These are phyloP conservation scores for Capillidium heterosporum DNA, from an alignment of 371 early-diverging fungal genomes.

Conservation along the genomic window DNA sequence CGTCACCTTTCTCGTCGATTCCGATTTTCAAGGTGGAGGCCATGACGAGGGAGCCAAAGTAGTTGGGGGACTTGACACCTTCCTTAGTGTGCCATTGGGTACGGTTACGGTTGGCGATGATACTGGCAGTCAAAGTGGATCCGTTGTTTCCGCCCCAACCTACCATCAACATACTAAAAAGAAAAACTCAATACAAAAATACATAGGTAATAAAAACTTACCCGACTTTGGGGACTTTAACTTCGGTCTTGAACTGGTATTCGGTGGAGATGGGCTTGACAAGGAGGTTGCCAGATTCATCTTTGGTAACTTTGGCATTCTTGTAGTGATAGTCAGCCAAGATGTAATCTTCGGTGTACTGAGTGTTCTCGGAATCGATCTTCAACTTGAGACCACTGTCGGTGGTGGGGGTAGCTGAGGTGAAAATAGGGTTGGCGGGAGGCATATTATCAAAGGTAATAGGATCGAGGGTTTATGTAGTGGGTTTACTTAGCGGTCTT, in stretches of 20 bases:
- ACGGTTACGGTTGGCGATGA: slow-evolving; percentile 75
- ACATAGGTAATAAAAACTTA: slow-evolving; percentile 16
- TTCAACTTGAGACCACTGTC: slow-evolving; percentile 38
- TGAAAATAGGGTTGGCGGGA: slow-evolving; percentile 12
- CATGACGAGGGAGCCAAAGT: slow-evolving; percentile 89
- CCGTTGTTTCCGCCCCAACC: slow-evolving; percentile 99
- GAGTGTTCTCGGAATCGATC: slow-evolving; percentile 71
- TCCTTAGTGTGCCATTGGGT: slow-evolving; percentile 82
- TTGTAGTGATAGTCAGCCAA: slow-evolving; percentile 69
- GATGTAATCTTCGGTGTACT: slow-evolving; percentile 68
- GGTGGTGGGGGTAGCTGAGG: slow-evolving; percentile 13
- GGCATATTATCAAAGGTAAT: slow-evolving; percentile 14
- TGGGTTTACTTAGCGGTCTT: slow-evolving; percentile 6
- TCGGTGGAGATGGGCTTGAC: slow-evolving; percentile 69
- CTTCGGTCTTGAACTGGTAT: slow-evolving; percentile 77
- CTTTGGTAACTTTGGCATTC: slow-evolving; percentile 59
- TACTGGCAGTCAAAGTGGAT: slow-evolving; percentile 86
- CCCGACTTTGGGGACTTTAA: slow-evolving; percentile 62
- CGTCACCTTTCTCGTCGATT: slow-evolving; percentile 53
- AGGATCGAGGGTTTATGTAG: slow-evolving; percentile 15
- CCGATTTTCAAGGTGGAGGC: slow-evolving; percentile 90
- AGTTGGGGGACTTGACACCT: slow-evolving; percentile 81
- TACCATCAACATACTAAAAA: slow-evolving; percentile 83
- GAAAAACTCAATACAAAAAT: slow-evolving; percentile 3
- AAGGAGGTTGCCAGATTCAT: slow-evolving; percentile 38